Conservation (phyloP, 2,329 filamentous ascomycete genomes). For the Scytalidium sp. region DNA sequence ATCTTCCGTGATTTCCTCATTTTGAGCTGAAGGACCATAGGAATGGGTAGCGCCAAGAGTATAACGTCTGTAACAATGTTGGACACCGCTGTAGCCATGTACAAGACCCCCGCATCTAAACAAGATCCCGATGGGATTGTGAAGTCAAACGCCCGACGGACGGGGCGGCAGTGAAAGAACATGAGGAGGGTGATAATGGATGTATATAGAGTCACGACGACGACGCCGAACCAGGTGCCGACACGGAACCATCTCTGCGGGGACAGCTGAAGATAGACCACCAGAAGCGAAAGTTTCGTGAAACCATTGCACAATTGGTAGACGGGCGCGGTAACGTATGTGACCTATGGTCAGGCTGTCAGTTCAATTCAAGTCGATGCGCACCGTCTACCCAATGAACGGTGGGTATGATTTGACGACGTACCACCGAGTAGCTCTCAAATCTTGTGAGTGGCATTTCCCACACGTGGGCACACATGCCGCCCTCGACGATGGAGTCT, state of each 20-base stretch:
- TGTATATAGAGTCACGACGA: constrained; percentile 29
- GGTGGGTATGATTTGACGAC: neutral
- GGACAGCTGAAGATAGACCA: constrained; percentile 36
- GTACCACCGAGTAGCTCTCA: constrained; percentile 8
- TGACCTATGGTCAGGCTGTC: constrained; percentile 4
- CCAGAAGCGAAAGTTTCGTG: constrained; percentile 35
- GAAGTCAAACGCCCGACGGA: constrained; percentile 30
- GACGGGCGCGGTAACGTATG: constrained; percentile 15
- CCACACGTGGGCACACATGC: constrained; percentile 12
- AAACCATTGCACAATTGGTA: constrained; percentile 33
- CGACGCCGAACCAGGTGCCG: constrained; percentile 26
- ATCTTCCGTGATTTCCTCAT: constrained; percentile 1
- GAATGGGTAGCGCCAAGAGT: constrained; percentile 7
- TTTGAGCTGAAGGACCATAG: constrained; percentile 4
- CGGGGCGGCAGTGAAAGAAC: constrained; percentile 35
- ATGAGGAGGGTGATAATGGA: constrained; percentile 31
- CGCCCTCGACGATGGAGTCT: constrained; percentile 2
- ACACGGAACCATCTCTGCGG: constrained; percentile 32
- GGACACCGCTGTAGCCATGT: constrained; percentile 5
- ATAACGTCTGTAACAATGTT: constrained; percentile 9
- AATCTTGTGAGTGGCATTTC: constrained; percentile 13
- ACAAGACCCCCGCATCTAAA: constrained; percentile 1
- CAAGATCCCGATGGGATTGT: constrained; percentile 14
- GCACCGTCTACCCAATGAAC: neutral
- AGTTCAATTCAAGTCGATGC: neutral